A percentile compares a stretch with the other conserved stretches of the same genome.
Evolutionary conservation across 2,329 filamentous ascomycete genomes (phyloP).

Genomic region (Fragosphaeria purpurea): DNA sequence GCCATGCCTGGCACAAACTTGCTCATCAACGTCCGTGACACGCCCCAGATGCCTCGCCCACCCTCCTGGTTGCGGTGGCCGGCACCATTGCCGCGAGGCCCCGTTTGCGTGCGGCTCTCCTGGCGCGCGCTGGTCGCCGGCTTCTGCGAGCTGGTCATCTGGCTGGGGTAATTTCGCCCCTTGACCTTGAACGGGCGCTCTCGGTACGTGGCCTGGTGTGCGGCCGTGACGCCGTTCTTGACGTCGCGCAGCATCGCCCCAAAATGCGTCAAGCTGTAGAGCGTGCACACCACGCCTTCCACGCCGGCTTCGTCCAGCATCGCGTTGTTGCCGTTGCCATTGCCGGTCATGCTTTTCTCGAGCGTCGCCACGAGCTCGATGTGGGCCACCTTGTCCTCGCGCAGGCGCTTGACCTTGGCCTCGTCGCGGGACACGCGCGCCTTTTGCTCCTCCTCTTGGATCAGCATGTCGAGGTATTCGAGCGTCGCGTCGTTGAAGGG

Average conservation of each 20-base stretch:
- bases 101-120: no score
- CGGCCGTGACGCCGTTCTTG: not conserved
- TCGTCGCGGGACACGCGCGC: slow-evolving; percentile 18
- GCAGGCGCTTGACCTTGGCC: slow-evolving; percentile 14
- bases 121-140: no score
- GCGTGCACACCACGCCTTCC: not conserved
- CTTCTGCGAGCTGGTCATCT: no score
- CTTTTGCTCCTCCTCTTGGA: slow-evolving; percentile 26
- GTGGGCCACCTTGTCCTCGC: slow-evolving; percentile 14
- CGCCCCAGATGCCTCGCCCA: no score
- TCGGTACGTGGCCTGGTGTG: slow-evolving; percentile 3
- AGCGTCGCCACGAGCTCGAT: slow-evolving; percentile 15
- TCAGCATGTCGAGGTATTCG: slow-evolving; percentile 28
- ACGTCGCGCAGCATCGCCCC: slow-evolving; percentile 1
- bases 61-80: no score
- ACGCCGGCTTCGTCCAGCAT: slow-evolving; percentile 1
- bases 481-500: slow-evolving; percentile 30
- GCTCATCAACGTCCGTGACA: no score
- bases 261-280: slow-evolving; percentile 6
- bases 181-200: slow-evolving; percentile 5
- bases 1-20: no score
- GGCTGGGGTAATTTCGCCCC: slow-evolving; percentile 13
- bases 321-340: not conserved
- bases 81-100: no score
- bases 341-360: not conserved